phyloP scores from a whole-genome alignment of 371 early-diverging fungal genomes.

The Rhizopus arrhizus region DNA sequence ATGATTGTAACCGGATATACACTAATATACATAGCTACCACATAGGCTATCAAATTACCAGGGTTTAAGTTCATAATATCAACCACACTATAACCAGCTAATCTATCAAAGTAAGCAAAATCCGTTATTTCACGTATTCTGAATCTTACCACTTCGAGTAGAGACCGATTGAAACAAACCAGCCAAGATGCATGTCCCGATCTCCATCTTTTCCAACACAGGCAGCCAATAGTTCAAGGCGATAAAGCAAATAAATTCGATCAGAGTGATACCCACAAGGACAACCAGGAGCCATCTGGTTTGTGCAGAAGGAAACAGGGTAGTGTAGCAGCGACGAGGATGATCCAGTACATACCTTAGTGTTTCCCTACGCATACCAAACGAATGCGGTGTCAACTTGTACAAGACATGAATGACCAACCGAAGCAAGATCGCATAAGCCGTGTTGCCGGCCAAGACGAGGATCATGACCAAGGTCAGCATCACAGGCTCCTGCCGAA shows the following conservation, averaged over 20 bases:
- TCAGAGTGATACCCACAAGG: slow-evolving; percentile 32
- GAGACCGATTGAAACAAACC: slow-evolving; percentile 46
- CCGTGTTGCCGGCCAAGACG: slow-evolving; percentile 47
- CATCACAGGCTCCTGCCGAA: slow-evolving; percentile 34
- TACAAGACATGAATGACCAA: slow-evolving; percentile 41
- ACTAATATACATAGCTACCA: slow-evolving; percentile 45
- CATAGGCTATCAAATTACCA: slow-evolving; percentile 32
- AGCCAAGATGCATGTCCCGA: slow-evolving; percentile 37
- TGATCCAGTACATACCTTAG: slow-evolving; percentile 43
- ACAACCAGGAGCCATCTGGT: slow-evolving; percentile 47
- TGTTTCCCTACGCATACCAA: slow-evolving; percentile 37
- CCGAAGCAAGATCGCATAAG: slow-evolving; percentile 41
- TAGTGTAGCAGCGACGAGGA: slow-evolving; percentile 51
- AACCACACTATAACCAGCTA: slow-evolving; percentile 38
- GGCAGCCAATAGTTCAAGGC: slow-evolving; percentile 44
- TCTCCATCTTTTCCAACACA: slow-evolving; percentile 30
- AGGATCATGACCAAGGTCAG: slow-evolving; percentile 31
- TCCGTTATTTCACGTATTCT: background rate
- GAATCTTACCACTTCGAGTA: slow-evolving; percentile 41
- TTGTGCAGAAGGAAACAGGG: slow-evolving; percentile 41
- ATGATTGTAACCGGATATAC: slow-evolving; percentile 44
- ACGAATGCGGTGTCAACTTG: slow-evolving; percentile 35
- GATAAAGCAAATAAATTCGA: slow-evolving; percentile 39
- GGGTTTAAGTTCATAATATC: slow-evolving; percentile 36
- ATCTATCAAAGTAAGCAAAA: background rate